Percentiles rank a stretch among this genome's conserved stretches.
phyloP scores from a whole-genome alignment of 73 alveolate genomes.

The Uronychia binucleata region DNA sequence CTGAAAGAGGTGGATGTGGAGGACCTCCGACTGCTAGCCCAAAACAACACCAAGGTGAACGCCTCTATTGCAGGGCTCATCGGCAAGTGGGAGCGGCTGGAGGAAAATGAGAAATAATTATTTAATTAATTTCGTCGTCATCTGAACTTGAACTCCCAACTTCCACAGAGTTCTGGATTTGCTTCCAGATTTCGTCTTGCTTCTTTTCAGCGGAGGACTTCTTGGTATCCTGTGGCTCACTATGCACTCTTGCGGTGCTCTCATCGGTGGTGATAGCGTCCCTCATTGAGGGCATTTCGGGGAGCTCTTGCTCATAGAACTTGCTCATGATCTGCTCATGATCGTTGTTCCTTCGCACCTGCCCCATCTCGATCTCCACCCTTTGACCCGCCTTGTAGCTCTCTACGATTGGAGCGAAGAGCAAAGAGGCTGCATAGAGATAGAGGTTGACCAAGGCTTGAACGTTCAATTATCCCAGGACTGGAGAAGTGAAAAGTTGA shows the following conservation, averaged over 20 bases:
- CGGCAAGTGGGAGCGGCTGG: slow-evolving; percentile 71
- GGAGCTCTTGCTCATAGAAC: not conserved
- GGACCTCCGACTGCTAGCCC: slow-evolving; percentile 69
- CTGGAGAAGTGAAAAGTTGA: not conserved
- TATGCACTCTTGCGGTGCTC: not conserved
- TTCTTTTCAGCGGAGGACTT: not conserved
- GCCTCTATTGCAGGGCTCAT: slow-evolving; percentile 53
- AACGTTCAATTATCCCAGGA: not conserved
- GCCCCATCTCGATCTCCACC: not conserved
- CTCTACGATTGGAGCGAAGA: not conserved
- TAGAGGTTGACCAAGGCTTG: not conserved
- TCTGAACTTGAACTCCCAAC: not conserved
- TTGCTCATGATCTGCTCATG: not conserved
- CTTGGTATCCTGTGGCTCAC: not conserved
- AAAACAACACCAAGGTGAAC: slow-evolving; percentile 73
- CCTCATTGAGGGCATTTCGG: not conserved
- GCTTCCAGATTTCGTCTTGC: slow-evolving; percentile 1
- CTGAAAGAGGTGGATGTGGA: slow-evolving; percentile 82
- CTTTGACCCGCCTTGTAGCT: not conserved
- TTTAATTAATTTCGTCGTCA: not conserved
- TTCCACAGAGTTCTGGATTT: not conserved
- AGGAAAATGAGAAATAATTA: not conserved
- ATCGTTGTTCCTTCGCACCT: not conserved
- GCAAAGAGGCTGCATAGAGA: not conserved
- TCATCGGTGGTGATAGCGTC: not conserved